phyloP scores from a whole-genome alignment of 2,329 filamentous ascomycete species.

The Aureobasidium sp. region DNA sequence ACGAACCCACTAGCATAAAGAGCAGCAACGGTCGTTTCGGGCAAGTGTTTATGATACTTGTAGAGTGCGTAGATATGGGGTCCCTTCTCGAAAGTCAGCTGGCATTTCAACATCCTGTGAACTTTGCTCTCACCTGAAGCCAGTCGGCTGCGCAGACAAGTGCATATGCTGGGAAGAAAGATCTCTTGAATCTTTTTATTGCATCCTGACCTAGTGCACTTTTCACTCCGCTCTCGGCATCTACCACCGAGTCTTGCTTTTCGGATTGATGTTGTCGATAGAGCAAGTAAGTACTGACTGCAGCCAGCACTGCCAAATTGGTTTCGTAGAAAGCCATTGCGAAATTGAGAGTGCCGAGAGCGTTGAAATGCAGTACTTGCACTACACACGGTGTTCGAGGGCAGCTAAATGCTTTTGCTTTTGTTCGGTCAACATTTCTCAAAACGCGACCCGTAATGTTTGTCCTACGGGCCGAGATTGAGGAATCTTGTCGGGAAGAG shows the following conservation, averaged over 20 bases:
- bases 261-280: slow-evolving; percentile 13
- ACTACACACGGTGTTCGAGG: background rate
- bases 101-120: slow-evolving; percentile 16
- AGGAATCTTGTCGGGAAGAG: background rate
- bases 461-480: background rate
- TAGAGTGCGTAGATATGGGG: slow-evolving; percentile 46
- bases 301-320: slow-evolving; percentile 17
- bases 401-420: background rate
- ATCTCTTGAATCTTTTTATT: slow-evolving; percentile 29
- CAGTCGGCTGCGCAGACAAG: slow-evolving; percentile 39
- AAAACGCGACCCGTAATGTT: background rate
- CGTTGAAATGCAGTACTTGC: background rate
- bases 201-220: slow-evolving; percentile 21
- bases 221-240: slow-evolving; percentile 19
- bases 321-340: slow-evolving; percentile 19
- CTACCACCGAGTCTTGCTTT: slow-evolving; percentile 1
- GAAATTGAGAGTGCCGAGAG: background rate
- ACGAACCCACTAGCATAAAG: slow-evolving; percentile 42
- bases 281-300: slow-evolving; percentile 17
- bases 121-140: slow-evolving; percentile 26
- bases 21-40: slow-evolving; percentile 36
- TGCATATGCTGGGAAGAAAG: slow-evolving; percentile 37
- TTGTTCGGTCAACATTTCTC: slow-evolving; percentile 1
- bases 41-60: slow-evolving; percentile 40
- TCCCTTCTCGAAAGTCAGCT: slow-evolving; percentile 20